These are phyloP conservation scores for Trypanosoma conorhini DNA, from an alignment of 208 protist genomes.

Conservation along the genomic window DNA sequence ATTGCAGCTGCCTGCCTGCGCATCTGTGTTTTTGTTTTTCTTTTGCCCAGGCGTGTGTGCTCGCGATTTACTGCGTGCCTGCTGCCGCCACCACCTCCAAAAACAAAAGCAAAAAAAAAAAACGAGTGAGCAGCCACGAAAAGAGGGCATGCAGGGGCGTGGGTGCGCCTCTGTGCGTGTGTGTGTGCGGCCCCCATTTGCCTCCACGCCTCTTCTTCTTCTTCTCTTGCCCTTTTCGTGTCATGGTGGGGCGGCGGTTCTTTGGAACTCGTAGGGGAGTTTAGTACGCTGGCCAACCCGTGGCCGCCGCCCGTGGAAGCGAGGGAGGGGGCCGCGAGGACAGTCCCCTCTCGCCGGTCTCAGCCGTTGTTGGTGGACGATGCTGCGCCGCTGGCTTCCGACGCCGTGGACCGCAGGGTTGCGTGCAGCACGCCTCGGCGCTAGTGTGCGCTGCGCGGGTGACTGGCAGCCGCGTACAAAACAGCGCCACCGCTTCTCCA, in stretches of 20 bases:
- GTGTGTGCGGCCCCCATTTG: neutral
- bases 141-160: neutral
- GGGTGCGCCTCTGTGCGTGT: neutral
- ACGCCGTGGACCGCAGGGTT: neutral
- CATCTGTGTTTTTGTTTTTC: neutral
- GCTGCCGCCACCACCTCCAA: neutral
- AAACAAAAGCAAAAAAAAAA: too few relatives aligned
- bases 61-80: neutral
- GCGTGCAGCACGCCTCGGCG: neutral
- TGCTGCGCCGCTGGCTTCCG: constrained; percentile 7
- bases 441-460: neutral
- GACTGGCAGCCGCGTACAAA: constrained; percentile 37
- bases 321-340: neutral
- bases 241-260: neutral
- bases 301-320: neutral
- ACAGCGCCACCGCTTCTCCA: constrained; percentile 52
- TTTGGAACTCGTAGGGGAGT: neutral
- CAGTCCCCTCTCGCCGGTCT: neutral
- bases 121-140: neutral
- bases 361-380: neutral
- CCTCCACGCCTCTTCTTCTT: neutral
- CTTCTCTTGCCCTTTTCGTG: constrained; percentile 9
- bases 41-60: neutral
- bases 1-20: neutral
- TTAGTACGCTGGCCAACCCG: neutral